Base-by-base conservation (phyloP, 192 early-diverging fungal species). In the Backusella tuberculispora region DNA sequence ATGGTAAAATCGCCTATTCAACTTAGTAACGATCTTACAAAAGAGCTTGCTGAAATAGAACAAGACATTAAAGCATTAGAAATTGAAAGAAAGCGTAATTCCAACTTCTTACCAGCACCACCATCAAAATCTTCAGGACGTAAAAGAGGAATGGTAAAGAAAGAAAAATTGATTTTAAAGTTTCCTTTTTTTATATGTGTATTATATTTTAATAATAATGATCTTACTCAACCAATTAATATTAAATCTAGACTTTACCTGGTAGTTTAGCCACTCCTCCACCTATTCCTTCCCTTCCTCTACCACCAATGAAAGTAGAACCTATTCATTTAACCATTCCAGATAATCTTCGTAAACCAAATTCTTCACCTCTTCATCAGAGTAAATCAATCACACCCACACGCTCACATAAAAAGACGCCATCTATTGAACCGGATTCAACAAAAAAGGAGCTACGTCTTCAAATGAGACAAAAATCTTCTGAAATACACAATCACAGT, bases 211-310 rank as follows among this genome's bases (percentile, higher is more conserved):
- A 73, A 26, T 45, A 66, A 38, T n/a, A 26, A 34, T 29, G 26
- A 21, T 0, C 8, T 65, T 46, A 14, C 45, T 46, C 45, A 46
- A 10, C 10, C 10, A 43, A 10, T 43, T 9, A 14, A 12, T 1
- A 53, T 42, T 29, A 14, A 2, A 60, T 69, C 4, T 56, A 80
- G 78, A 80, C 78, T 14, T 71, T 80, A 26, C 78, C 78, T 44
- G 78, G 78, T 15, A 80, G 65, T 50, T 68, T 80, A 38, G 78
- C 69, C 15, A 71, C 74, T 17, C 78, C 78, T 15, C 78, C 78
- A 9, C 78, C 78, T 17, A 74, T 80, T 34, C 74, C 66, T 19
- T 42, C 63, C 4, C 7, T 75, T 9, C 24, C 65, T 17, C 37
- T 75, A 37, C 74, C 74, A 29, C 74, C 74, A 17, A 75, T 75